Base-by-base conservation (phyloP, 148 eudicot species). In the Silene conica region DNA sequence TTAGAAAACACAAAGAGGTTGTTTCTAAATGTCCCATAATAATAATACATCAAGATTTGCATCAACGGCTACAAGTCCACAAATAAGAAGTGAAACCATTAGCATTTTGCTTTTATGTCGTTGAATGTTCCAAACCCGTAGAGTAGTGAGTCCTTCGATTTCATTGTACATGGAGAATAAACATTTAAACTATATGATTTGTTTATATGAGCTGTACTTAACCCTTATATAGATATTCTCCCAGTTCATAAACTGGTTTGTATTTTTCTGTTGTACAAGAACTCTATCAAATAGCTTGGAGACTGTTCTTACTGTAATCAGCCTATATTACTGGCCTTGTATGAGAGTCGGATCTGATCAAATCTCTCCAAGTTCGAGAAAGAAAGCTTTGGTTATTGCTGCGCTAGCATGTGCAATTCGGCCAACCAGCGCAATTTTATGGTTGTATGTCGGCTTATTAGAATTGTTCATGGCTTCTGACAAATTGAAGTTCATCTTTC, bases 321-420 rank as follows among this genome's bases (percentile, higher is more conserved):
- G 99, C 72, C 85, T 95, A 28, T 92, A 85, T 85, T 85, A 92
- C 68, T 95, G 97, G 97, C 96, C 97, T 67, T 92, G 91, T 76
- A 79, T 95, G 84, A 85, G 97, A 86, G 75, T 21, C 34, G 72
- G 83, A 79, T 71, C 83, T 25, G 76, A 77, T 23, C 80, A 71
- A 76, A 70, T 54, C 78, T 70, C 76, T 71, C 67, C 80, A 50
- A 74, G 69, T 76, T 87, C 94, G 63, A 92, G 99, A 86, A 90
- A 80, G 76, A 80, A 72, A 76, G 97, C 89, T 41, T 82, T 92
- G 87, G 75, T 74, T 81, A 12, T 82, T 74, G 97, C 97, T 72
- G 96, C 96, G 71, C 50, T 95, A 69, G 89, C 96, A 69, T 90
- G 97, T 87, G 87, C 96, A 8, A 78, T 92, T 80, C 89, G 97